Percentiles rank a stretch among this genome's conserved stretches.
These are phyloP conservation scores for Cenchrus fungigraminus DNA, from an alignment of 176 grass and related monocot species.

Conservation along the genomic window DNA sequence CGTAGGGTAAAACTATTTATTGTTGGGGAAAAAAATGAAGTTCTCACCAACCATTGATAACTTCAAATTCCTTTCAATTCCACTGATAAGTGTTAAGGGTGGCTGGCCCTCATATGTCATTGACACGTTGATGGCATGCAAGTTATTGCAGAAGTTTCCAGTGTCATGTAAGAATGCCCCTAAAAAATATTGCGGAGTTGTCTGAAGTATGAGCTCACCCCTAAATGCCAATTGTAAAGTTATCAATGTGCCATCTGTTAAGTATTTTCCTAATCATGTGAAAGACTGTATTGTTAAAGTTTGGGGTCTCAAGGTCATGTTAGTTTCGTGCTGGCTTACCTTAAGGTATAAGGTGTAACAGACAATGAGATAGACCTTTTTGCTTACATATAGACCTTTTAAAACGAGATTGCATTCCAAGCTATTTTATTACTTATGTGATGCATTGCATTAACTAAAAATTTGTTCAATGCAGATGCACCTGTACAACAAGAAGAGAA, in stretches of 20 bases:
- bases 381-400: background rate
- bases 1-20: background rate
- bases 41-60: background rate
- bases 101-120: background rate
- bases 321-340: background rate
- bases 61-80: background rate
- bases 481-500: slow-evolving; percentile 75
- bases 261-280: too few relatives aligned
- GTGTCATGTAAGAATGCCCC: background rate
- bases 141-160: background rate
- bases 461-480: slow-evolving; percentile 51
- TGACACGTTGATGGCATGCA: background rate
- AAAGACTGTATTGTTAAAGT: too few relatives aligned
- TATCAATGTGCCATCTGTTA: too few relatives aligned
- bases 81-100: background rate
- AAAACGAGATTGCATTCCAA: background rate
- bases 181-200: background rate
- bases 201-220: background rate
- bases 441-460: slow-evolving; percentile 38
- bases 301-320: background rate
- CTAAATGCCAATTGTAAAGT: too few relatives aligned
- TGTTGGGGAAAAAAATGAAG: background rate
- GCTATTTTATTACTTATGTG: background rate
- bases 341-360: background rate
- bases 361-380: background rate